phyloP scores from a whole-genome alignment of 2,329 filamentous ascomycete species.

The Beauveria asiatica region DNA sequence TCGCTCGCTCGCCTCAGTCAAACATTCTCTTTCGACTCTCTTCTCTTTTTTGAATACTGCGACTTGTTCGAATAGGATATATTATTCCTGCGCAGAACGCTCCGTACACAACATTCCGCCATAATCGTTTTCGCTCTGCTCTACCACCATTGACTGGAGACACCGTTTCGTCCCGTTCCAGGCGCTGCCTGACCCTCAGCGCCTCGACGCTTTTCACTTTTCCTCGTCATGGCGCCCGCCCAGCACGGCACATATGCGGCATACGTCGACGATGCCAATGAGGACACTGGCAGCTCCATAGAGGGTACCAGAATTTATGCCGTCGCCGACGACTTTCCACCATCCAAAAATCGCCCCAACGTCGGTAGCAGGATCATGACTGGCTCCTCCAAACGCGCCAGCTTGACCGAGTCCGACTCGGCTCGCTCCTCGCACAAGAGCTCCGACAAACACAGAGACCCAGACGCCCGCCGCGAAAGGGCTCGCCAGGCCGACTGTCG shows the following conservation, averaged over 20 bases:
- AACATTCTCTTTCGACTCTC: not conserved
- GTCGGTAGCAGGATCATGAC: conserved; percentile 41
- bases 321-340: conserved; percentile 32
- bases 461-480: not conserved
- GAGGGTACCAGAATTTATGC: conserved; percentile 37
- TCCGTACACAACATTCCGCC: not conserved
- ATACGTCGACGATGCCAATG: conserved; percentile 44
- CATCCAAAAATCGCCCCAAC: conserved; percentile 40
- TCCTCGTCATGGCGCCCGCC: conserved; percentile 32
- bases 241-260: conserved; percentile 27
- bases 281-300: conserved; percentile 38
- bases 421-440: conserved; percentile 29
- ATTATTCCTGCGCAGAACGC: not conserved
- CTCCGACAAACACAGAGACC: conserved; percentile 17
- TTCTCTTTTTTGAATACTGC: not conserved
- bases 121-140: not conserved
- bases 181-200: conserved; percentile 9
- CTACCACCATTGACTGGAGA: not conserved
- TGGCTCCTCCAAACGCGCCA: conserved; percentile 26
- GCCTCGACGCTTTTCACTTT: conserved; percentile 1
- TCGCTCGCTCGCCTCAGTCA: not conserved
- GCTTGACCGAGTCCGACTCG: conserved; percentile 35
- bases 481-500: not conserved
- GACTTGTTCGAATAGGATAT: not conserved
- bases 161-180: not conserved